These are phyloP conservation scores for Exophiala xenobiotica DNA, from an alignment of 2,329 filamentous ascomycete species.

Conservation along the genomic window DNA sequence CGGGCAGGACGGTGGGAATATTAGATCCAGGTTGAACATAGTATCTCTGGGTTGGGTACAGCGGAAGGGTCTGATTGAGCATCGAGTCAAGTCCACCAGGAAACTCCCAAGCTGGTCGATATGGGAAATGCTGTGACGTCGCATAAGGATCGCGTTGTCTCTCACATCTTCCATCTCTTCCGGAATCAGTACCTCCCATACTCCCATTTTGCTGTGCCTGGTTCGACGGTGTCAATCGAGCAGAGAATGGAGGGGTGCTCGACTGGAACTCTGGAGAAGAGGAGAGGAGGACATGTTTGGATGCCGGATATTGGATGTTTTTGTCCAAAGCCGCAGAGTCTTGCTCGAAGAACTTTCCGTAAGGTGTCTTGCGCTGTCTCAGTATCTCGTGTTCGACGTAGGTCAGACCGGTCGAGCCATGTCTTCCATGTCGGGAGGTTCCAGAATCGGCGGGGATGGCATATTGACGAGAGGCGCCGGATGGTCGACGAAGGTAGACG, in stretches of 20 bases:
- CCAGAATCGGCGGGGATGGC: conserved; percentile 21
- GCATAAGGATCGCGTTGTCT: conserved; percentile 12
- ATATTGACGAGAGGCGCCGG: conserved; percentile 24
- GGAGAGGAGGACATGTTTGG: conserved; percentile 80
- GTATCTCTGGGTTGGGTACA: conserved; percentile 41
- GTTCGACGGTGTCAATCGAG: conserved; percentile 38
- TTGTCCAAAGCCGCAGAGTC: conserved; percentile 78
- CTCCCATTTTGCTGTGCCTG: conserved; percentile 8
- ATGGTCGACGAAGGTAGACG: conserved; percentile 14
- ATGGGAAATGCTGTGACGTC: conserved; percentile 10
- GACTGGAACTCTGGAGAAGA: conserved; percentile 42
- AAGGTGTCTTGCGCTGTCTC: conserved; percentile 80
- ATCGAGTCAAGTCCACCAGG: conserved; percentile 58
- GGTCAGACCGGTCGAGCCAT: conserved; percentile 22
- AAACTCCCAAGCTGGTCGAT: conserved; percentile 30
- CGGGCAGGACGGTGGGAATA: conserved; percentile 60
- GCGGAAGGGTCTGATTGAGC: conserved; percentile 56
- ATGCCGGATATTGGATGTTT: conserved; percentile 69
- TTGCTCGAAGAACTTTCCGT: conserved; percentile 85
- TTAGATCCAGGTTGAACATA: conserved; percentile 50
- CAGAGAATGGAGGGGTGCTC: conserved; percentile 5
- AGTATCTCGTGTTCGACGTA: conserved; percentile 65
- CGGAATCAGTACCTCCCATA: conserved; percentile 4
- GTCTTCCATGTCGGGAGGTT: conserved; percentile 10
- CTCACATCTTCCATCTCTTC: conserved; percentile 16